Conservation (phyloP, 805 yeast species). For the Tetrapisispora iriomotensis region DNA sequence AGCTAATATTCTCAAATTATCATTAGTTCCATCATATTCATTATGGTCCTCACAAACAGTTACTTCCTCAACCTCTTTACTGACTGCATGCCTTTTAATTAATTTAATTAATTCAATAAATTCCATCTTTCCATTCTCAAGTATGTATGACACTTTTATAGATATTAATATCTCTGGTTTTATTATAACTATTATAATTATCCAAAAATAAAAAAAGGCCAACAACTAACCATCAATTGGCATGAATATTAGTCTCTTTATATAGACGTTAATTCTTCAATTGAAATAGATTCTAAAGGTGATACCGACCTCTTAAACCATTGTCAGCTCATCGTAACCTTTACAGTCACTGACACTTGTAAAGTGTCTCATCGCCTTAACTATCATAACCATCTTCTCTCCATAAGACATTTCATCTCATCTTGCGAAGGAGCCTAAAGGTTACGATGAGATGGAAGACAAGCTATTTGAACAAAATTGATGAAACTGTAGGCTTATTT, state of each 20-base stretch:
- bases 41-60: slow-evolving; percentile 31
- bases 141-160: too few relatives aligned
- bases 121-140: not conserved
- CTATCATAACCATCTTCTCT: too few relatives aligned
- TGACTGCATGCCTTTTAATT: not conserved
- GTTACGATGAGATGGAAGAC: too few relatives aligned
- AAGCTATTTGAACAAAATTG: too few relatives aligned
- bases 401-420: too few relatives aligned
- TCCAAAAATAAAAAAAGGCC: not conserved
- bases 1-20: slow-evolving; percentile 43
- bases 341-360: not conserved
- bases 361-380: not conserved
- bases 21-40: slow-evolving; percentile 35
- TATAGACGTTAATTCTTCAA: too few relatives aligned
- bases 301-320: not conserved
- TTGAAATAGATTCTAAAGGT: too few relatives aligned
- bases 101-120: not conserved
- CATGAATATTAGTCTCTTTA: too few relatives aligned
- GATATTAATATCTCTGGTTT: not conserved
- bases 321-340: not conserved
- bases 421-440: too few relatives aligned
- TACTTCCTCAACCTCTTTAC: slow-evolving; percentile 18
- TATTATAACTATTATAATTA: not conserved
- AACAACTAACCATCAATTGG: too few relatives aligned
- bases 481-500: too few relatives aligned